Evolutionary conservation across 441 rosid species (phyloP), one percentile per base, ranked within the genome.

Genomic region (Melastoma candidum): DNA sequence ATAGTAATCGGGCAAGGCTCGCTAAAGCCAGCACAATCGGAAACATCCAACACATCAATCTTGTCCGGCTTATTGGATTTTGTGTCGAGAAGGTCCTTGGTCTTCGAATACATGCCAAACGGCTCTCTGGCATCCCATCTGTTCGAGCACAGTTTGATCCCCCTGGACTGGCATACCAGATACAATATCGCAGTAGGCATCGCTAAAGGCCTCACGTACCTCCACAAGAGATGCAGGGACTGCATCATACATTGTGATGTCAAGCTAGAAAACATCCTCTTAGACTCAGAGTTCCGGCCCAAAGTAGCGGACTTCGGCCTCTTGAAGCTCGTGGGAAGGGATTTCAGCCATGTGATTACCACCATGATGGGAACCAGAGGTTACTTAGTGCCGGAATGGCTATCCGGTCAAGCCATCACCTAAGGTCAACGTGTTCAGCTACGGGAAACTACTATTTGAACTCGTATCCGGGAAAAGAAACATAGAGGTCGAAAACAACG

Each of bases 11-110:
- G 22, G 1, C 22, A 17, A 17, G 22, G 22, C 59, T 44, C 2
- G 22, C 69, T 6, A 69, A 64, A 53, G 62, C 60, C 4, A 56
- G 51, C 25, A 60, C 64, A 48, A 46, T 69, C 5, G 69, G 66
- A 4, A 51, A 8, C 7, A 69, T 65, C 32, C 66, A 69, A 29
- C 73, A 69, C n/a, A n/a, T 53, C 17, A 64, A 64, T 44, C 60
- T 8, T 9, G 17, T 53, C 2, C 7, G 47, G 8, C 26, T 53
- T 3, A 10, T 1, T 1, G 29, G 56, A 7, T 53, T 53, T 29
- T 53, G 56, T 12, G 12, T 46, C 1, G 29, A 53, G 10, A 4
- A 53, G 47, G 57, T 53, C 39, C 47, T 46, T 53, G 24, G 57
- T 41, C 11, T 41, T 27, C 12, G 47, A 53, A 24, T 53, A 53